Conservation (phyloP, 805 yeast genomes). For the Candida patagonica region DNA sequence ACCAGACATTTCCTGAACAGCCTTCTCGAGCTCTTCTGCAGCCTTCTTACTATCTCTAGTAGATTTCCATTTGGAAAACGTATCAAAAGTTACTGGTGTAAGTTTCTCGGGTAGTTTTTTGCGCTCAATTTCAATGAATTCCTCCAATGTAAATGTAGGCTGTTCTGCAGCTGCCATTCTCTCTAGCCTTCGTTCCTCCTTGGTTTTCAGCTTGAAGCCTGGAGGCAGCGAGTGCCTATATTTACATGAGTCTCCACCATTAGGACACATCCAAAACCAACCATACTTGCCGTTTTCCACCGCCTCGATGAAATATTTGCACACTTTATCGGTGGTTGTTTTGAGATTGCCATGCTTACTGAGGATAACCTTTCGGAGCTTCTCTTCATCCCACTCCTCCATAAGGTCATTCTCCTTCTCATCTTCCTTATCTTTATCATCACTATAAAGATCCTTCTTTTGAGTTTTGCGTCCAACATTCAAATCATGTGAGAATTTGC, state of each 20-base stretch:
- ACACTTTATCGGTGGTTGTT: slow-evolving; percentile 90
- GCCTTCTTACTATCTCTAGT: slow-evolving; percentile 40
- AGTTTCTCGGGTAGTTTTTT: slow-evolving; percentile 60
- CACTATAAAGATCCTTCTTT: slow-evolving; percentile 88
- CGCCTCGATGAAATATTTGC: slow-evolving; percentile 91
- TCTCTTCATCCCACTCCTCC: slow-evolving; percentile 97
- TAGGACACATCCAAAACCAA: slow-evolving; percentile 98
- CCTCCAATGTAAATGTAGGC: slow-evolving; percentile 90
- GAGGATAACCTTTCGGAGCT: slow-evolving; percentile 71
- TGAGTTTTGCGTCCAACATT: slow-evolving; percentile 77
- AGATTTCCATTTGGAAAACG: slow-evolving; percentile 77
- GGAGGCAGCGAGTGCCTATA: slow-evolving; percentile 94
- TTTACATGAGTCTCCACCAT: slow-evolving; percentile 86
- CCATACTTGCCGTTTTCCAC: slow-evolving; percentile 97
- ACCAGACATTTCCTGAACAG: slow-evolving; percentile 23
- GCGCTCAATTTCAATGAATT: slow-evolving; percentile 90
- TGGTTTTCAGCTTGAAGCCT: slow-evolving; percentile 93
- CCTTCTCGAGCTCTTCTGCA: slow-evolving; percentile 36
- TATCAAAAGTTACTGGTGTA: slow-evolving; percentile 79
- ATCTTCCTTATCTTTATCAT: slow-evolving; percentile 54
- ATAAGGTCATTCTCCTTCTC: slow-evolving; percentile 72
- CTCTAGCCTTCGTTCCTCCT: slow-evolving; percentile 88
- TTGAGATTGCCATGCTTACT: slow-evolving; percentile 93
- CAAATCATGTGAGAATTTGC: slow-evolving; percentile 91
- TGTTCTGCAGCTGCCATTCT: slow-evolving; percentile 72